Conservation (phyloP, 2,329 filamentous ascomycete species). For the Pseudodiploospora longispora region DNA sequence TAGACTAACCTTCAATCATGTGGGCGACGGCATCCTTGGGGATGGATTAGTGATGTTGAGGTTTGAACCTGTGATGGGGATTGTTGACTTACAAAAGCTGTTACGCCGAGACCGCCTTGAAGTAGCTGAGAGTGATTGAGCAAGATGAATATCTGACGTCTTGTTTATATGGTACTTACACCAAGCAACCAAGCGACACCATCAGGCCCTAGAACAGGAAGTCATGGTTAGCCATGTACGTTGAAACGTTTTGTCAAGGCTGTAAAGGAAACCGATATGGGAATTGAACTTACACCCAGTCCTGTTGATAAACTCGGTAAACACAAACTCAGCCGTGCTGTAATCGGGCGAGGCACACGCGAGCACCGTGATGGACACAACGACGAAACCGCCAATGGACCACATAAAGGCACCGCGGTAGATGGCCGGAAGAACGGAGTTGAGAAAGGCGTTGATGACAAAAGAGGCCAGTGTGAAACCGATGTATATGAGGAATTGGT, state of each 20-base stretch:
- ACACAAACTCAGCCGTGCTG: conserved; percentile 22
- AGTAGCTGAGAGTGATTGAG: conserved; percentile 14
- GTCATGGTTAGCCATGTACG: not conserved
- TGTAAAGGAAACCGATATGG: not conserved
- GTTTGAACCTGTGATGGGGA: not conserved
- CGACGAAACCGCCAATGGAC: conserved; percentile 58
- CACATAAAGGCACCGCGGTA: conserved; percentile 62
- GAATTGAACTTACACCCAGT: conserved; percentile 17
- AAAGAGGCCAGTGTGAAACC: conserved; percentile 20
- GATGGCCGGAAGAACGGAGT: conserved; percentile 29
- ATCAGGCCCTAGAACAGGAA: conserved; percentile 17
- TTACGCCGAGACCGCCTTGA: conserved; percentile 24
- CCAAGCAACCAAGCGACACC: conserved; percentile 26
- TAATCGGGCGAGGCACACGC: conserved; percentile 57
- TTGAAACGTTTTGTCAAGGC: not conserved
- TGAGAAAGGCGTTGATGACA: conserved; percentile 22
- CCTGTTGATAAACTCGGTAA: conserved; percentile 22
- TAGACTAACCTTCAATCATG: conserved; percentile 21
- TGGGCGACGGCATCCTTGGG: conserved; percentile 24
- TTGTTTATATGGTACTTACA: conserved; percentile 4
- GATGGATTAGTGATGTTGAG: not conserved
- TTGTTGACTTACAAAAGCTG: conserved; percentile 18
- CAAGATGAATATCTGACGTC: not conserved
- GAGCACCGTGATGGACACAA: conserved; percentile 62
- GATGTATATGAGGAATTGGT: conserved; percentile 53